A percentile compares a stretch with the other conserved stretches of the same genome.
Conservation (phyloP, 108 stramenopile species). For the Skeletonema menzelii region DNA sequence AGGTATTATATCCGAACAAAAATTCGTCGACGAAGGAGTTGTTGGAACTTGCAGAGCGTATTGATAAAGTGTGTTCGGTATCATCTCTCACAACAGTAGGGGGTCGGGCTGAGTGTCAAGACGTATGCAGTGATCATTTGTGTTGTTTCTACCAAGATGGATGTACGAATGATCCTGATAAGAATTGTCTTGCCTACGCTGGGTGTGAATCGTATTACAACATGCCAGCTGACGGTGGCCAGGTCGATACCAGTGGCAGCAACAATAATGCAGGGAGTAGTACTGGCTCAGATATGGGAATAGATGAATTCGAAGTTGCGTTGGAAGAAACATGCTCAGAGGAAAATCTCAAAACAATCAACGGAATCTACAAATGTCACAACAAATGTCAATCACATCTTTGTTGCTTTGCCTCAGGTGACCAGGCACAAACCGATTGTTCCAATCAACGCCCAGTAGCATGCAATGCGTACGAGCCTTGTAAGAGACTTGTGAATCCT, state of each 20-base stretch:
- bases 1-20: conserved; percentile 27
- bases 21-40: conserved; percentile 2
- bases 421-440: background rate
- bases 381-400: conserved; percentile 20
- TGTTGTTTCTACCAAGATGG: conserved; percentile 37
- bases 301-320: conserved; percentile 9
- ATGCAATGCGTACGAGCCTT: conserved; percentile 17
- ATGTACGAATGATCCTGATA: conserved; percentile 19
- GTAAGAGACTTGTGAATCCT: conserved; percentile 12
- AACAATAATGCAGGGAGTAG: background rate
- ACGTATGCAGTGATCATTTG: conserved; percentile 23
- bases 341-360: conserved; percentile 7
- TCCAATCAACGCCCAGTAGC: background rate
- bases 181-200: conserved; percentile 38
- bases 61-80: conserved; percentile 25
- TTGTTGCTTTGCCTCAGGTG: conserved; percentile 4
- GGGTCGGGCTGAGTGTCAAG: conserved; percentile 24
- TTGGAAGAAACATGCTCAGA: conserved; percentile 14
- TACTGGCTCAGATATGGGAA: background rate
- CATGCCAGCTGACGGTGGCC: background rate
- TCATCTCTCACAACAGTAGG: conserved; percentile 7
- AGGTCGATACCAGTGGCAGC: background rate
- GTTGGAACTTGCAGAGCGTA: conserved; percentile 21
- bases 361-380: conserved; percentile 14
- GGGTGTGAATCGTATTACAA: conserved; percentile 30